Percentiles rank a stretch among this genome's conserved stretches.
These are phyloP conservation scores for Vanrija pseudolonga DNA, from an alignment of 1,284 basidiomycete genomes.

Conservation along the genomic window DNA sequence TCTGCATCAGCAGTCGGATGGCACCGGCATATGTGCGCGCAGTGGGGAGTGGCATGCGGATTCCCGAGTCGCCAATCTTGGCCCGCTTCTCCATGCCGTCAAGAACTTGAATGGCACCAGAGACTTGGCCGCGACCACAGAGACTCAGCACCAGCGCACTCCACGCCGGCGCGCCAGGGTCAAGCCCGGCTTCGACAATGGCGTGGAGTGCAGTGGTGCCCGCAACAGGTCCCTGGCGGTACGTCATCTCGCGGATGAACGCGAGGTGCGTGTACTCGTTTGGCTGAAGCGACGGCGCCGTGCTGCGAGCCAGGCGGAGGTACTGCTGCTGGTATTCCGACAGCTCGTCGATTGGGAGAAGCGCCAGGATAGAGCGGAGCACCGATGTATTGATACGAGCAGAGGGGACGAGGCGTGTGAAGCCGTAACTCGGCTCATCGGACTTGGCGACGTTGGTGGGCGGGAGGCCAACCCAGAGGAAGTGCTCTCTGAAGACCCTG, in stretches of 20 bases:
- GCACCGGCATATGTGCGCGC: slow-evolving; percentile 12
- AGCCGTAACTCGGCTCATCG: background rate
- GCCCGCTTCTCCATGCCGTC: slow-evolving; percentile 18
- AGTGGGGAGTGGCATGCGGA: slow-evolving; percentile 3
- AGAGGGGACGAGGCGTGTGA: slow-evolving; percentile 17
- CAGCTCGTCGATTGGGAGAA: slow-evolving; percentile 8
- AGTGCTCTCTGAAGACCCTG: slow-evolving; percentile 20
- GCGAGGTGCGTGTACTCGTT: slow-evolving; percentile 22
- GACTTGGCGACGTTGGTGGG: background rate
- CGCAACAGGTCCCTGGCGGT: slow-evolving; percentile 14
- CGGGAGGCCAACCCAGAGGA: slow-evolving; percentile 36
- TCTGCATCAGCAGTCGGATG: slow-evolving; percentile 1
- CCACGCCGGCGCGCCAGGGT: slow-evolving; percentile 19
- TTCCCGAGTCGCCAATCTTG: background rate
- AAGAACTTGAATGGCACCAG: slow-evolving; percentile 21
- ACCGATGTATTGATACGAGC: slow-evolving; percentile 25
- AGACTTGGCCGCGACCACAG: slow-evolving; percentile 16
- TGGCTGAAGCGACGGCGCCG: slow-evolving; percentile 24
- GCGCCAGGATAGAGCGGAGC: slow-evolving; percentile 25
- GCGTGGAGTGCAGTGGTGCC: slow-evolving; percentile 14
- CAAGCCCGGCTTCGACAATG: slow-evolving; percentile 12
- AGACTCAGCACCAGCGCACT: slow-evolving; percentile 22
- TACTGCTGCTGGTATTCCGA: slow-evolving; percentile 18
- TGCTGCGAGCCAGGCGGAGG: slow-evolving; percentile 3
- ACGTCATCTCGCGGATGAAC: slow-evolving; percentile 23